Evolutionary conservation across 345 rosid species (phyloP), one percentile per base, ranked within the genome.

Genomic region (Ceriops tagal): DNA sequence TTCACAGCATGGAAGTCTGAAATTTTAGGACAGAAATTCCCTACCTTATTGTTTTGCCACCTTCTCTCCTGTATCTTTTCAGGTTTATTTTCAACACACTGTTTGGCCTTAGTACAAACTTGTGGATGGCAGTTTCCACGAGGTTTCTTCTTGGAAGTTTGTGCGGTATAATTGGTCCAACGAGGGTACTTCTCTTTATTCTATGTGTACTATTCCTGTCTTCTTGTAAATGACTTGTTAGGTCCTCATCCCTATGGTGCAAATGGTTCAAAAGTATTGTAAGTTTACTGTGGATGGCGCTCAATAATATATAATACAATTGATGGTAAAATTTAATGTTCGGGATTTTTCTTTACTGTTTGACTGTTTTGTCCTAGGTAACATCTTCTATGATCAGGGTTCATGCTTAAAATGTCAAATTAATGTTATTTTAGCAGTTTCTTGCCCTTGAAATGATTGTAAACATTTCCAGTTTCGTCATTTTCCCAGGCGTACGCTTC

Each of bases 401-500:
- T 55, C 46, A 55, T n/a, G 27, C 16, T n/a, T 55, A n/a, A 10
- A 55, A 8, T 24, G 30, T 5, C 22, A 24, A 24, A 21, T 8
- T 19, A 9, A 27, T 18, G 3, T 56, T 56, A 11, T 24, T 56
- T 22, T 56, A 9, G 30, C 51, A 9, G 6, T 30, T 27, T 22
- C 30, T 59, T 28, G 2, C 20, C 3, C 46, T 60, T 43, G 28
- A 60, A 22, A 18, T 37, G 28, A 43, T 15, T 37, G 30, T 43
- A 3, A 55, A 9, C 28, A 10, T 56, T 56, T 26, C 6, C 59
- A 56, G 5, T 56, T 52, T 58, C 24, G 31, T 30, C 5, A 22
- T 43, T 52, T 57, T 26, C 16, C 31, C 80, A 91, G 97, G 97
- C 97, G n/a, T 91, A 91, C 71, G 91, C 96, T 70, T 73, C 89